These are phyloP conservation scores for Fusarium fracticaudum DNA, from an alignment of 2,329 filamentous ascomycete species.

Conservation along the genomic window DNA sequence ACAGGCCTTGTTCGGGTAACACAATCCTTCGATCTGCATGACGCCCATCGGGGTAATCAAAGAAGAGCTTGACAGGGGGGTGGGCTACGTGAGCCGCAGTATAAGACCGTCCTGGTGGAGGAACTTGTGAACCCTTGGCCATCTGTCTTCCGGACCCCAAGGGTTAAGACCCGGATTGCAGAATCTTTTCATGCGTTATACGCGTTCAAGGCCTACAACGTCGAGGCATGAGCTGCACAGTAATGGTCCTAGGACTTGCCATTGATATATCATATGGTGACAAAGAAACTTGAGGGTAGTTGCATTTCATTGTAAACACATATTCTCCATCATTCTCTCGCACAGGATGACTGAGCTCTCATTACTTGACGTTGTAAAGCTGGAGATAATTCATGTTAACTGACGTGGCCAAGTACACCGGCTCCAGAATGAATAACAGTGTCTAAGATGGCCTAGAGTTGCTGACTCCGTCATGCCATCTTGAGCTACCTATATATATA, in stretches of 20 bases:
- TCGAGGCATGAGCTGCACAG: not conserved
- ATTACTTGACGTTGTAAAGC: not conserved
- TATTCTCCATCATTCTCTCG: not conserved
- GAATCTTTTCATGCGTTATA: not conserved
- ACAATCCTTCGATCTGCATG: not conserved
- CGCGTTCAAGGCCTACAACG: not conserved
- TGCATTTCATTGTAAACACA: not conserved
- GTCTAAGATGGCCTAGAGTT: not conserved
- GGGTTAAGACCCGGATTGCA: too few species aligned
- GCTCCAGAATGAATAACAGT: not conserved
- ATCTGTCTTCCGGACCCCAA: not conserved
- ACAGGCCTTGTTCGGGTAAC: not conserved
- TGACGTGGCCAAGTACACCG: too few species aligned
- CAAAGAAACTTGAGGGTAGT: not conserved
- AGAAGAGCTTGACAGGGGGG: not conserved
- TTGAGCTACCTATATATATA: not conserved
- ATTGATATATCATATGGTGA: too few species aligned
- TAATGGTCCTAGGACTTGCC: not conserved
- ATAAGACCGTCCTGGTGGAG: not conserved
- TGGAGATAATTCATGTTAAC: not conserved
- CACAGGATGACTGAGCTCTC: not conserved
- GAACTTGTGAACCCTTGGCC: not conserved
- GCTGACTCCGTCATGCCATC: not conserved
- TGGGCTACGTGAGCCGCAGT: not conserved
- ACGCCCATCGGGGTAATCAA: not conserved